phyloP scores from a whole-genome alignment of 2,329 filamentous ascomycete species.

The Aspergillus candidus region DNA sequence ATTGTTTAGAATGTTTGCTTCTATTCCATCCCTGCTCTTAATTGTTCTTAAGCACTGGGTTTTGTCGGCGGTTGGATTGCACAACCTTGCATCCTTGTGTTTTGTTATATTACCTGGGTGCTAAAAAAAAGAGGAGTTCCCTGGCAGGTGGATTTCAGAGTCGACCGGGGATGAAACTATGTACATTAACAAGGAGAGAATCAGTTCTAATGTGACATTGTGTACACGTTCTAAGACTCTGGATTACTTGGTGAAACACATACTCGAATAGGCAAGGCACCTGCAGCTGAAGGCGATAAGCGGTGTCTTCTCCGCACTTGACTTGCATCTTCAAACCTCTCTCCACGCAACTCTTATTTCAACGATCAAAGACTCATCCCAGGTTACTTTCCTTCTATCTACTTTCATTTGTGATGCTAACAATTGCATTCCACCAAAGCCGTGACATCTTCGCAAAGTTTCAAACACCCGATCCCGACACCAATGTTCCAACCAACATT shows the following conservation, averaged over 20 bases:
- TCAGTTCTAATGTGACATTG: slow-evolving; percentile 25
- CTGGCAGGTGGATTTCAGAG: slow-evolving; percentile 5
- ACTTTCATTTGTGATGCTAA: no score
- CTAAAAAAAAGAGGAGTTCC: slow-evolving; percentile 16
- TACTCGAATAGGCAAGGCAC: no score
- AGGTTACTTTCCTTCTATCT: no score
- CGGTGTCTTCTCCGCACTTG: no score
- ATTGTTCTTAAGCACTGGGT: slow-evolving; percentile 23
- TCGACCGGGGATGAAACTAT: slow-evolving; percentile 14
- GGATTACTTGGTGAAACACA: no score
- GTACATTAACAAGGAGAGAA: slow-evolving; percentile 31
- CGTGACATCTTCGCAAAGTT: neutral
- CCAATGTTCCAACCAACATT: slow-evolving; percentile 48
- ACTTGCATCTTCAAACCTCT: no score
- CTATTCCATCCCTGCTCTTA: slow-evolving; percentile 22
- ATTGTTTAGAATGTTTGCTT: slow-evolving; percentile 32
- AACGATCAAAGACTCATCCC: no score
- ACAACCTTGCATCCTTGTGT: slow-evolving; percentile 21
- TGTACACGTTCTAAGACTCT: slow-evolving; percentile 1
- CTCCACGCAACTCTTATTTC: no score
- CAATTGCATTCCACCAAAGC: neutral
- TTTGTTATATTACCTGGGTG: slow-evolving; percentile 6
- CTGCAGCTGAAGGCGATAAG: no score
- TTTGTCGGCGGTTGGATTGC: slow-evolving; percentile 23
- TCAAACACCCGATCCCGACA: neutral